Conservation (phyloP, 75 land plant species). For the Pinus albicaulis region DNA sequence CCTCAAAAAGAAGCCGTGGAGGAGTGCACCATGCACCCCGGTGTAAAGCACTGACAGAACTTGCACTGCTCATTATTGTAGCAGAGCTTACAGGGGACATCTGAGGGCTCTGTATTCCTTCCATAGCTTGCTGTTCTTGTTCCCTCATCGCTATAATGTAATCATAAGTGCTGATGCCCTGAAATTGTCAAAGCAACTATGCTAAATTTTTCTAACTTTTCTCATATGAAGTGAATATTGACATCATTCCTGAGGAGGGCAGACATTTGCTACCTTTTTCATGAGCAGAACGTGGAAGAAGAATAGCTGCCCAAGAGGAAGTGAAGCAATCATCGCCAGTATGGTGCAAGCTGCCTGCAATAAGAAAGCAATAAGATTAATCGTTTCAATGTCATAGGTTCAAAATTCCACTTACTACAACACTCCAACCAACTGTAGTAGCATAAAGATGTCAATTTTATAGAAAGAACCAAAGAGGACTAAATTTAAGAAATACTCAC, state of each 20-base stretch:
- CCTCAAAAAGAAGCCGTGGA: constrained; percentile 82
- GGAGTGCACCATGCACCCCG: constrained; percentile 94
- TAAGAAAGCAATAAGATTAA: not conserved
- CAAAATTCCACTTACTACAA: not conserved
- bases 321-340: constrained; percentile 85
- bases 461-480: not conserved
- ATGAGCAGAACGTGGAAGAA: constrained; percentile 95
- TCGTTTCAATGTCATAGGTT: not conserved
- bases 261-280: constrained; percentile 65
- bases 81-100: constrained; percentile 79
- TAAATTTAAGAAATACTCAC: constrained; percentile 34
- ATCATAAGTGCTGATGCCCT: constrained; percentile 98
- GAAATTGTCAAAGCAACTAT: not conserved
- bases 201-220: not conserved
- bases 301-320: constrained; percentile 94
- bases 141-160: constrained; percentile 94
- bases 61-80: constrained; percentile 81
- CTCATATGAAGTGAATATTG: not conserved
- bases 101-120: constrained; percentile 62
- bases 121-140: constrained; percentile 66
- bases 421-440: not conserved
- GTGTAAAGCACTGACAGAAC: constrained; percentile 71
- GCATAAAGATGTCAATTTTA: not conserved
- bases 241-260: not conserved
- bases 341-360: constrained; percentile 83